Conservation (phyloP, 306 rosid genomes). For the Fragaria iinumae region DNA sequence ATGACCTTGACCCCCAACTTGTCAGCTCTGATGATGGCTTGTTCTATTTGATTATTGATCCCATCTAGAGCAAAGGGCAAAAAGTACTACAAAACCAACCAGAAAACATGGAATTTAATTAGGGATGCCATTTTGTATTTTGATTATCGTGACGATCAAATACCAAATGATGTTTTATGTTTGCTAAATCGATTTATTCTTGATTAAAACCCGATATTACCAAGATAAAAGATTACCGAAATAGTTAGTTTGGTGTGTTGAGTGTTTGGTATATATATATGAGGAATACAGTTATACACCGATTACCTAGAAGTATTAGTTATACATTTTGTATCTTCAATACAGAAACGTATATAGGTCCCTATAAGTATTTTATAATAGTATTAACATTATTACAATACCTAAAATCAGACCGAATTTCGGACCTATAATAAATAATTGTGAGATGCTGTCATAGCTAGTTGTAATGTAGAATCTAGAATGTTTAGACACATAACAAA, state of each 20-base stretch:
- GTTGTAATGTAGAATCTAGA: not conserved
- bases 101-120: not conserved
- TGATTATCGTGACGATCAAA: no score
- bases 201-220: no score
- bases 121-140: not conserved
- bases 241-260: no score
- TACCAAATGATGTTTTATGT: no score
- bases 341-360: no score
- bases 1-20: conserved; percentile 84
- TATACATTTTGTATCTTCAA: no score
- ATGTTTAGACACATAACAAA: not conserved
- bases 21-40: conserved; percentile 85
- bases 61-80: conserved; percentile 87
- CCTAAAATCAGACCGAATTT: not conserved
- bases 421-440: no score
- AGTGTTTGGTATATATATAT: no score
- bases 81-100: conserved; percentile 59
- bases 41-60: conserved; percentile 82
- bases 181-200: not conserved
- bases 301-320: no score
- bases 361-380: no score
- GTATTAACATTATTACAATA: not conserved
- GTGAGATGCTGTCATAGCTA: not conserved
- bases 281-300: no score
- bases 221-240: no score